phyloP scores from a whole-genome alignment of 139 green algal genomes.

The Haematococcus sp. region DNA sequence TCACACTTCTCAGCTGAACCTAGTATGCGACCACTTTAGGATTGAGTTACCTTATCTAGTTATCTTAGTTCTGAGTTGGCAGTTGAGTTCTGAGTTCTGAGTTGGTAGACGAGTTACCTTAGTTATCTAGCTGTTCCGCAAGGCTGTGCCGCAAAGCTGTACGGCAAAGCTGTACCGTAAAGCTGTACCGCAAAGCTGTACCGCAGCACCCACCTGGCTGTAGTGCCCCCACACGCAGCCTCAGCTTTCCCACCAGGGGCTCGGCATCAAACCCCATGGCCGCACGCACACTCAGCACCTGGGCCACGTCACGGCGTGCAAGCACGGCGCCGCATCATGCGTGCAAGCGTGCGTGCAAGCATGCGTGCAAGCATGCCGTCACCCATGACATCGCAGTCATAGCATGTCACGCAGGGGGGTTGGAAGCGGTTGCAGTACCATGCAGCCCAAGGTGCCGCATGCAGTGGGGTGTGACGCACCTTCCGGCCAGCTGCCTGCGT shows the following conservation, averaged over 20 bases:
- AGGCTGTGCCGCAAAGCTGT: no score
- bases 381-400: background rate
- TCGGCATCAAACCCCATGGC: slow-evolving; percentile 6
- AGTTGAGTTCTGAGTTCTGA: no score
- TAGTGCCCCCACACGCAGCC: slow-evolving; percentile 23
- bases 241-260: slow-evolving; percentile 29
- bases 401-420: background rate
- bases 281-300: slow-evolving; percentile 11
- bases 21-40: no score
- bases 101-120: no score
- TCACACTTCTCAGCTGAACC: no score
- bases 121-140: no score
- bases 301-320: background rate
- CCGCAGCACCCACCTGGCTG: no score
- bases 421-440: background rate
- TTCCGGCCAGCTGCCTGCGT: background rate
- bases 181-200: no score
- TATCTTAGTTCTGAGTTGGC: no score
- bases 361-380: background rate
- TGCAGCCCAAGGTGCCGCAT: background rate
- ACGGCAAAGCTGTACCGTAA: no score
- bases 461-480: background rate
- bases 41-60: no score
- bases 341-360: background rate
- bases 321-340: background rate